Conservation (phyloP, 1,284 basidiomycete species). For the Peniophora sp. region DNA sequence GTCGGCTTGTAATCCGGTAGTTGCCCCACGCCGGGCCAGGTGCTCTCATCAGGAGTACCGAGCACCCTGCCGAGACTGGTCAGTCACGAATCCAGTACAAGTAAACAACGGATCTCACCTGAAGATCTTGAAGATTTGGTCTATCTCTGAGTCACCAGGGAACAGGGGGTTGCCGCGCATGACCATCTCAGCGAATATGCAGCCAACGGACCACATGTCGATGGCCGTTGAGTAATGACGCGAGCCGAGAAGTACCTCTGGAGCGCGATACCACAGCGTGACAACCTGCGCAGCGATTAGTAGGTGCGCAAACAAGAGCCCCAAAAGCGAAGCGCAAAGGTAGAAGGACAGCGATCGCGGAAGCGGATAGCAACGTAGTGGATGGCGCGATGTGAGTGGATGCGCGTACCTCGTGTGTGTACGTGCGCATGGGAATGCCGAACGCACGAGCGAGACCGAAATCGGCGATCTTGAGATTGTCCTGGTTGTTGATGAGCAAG, state of each 20-base stretch:
- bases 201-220: constrained; percentile 98
- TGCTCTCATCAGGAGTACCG: constrained; percentile 90
- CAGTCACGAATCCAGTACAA: neutral
- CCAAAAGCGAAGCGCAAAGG: neutral
- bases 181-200: constrained; percentile 92
- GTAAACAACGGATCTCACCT: constrained; percentile 40
- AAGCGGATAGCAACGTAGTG: neutral
- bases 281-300: constrained; percentile 62
- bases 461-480: constrained; percentile 93
- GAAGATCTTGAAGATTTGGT: constrained; percentile 99
- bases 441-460: constrained; percentile 96
- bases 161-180: constrained; percentile 86
- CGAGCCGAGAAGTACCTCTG: constrained; percentile 92
- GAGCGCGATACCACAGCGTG: constrained; percentile 97
- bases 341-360: neutral
- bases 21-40: constrained; percentile 86
- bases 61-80: constrained; percentile 50
- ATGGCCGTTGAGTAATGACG: constrained; percentile 95
- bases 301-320: neutral
- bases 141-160: constrained; percentile 98
- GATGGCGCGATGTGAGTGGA: neutral
- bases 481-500: constrained; percentile 82
- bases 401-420: constrained; percentile 85
- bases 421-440: constrained; percentile 95
- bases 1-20: constrained; percentile 95